Conservation (phyloP, 495 filamentous ascomycete species). For the Penicillium robsamsonii region DNA sequence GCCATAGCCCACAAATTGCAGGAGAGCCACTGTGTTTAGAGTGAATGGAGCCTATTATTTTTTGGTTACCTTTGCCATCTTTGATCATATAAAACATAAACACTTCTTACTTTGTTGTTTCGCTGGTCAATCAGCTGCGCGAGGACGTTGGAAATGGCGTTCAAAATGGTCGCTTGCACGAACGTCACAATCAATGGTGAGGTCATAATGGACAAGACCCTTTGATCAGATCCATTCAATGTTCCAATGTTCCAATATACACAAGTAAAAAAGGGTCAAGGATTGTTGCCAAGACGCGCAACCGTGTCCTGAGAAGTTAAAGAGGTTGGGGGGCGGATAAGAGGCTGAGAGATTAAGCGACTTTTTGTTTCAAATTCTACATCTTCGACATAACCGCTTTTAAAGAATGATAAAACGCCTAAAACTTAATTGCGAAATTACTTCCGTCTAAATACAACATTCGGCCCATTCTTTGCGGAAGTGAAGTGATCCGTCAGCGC, state of each 20-base stretch:
- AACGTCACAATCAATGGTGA: constrained; percentile 64
- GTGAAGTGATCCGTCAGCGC: constrained; percentile 50
- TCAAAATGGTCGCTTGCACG: constrained; percentile 68
- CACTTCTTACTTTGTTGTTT: constrained; percentile 53
- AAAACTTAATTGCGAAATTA: neutral
- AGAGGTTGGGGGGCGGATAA: constrained; percentile 1
- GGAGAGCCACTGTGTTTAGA: constrained; percentile 60
- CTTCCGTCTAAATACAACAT: constrained; percentile 35
- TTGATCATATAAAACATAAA: neutral
- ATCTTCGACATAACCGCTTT: neutral
- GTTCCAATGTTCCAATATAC: neutral
- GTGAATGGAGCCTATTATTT: constrained; percentile 30
- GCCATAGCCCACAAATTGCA: constrained; percentile 78
- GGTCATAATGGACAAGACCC: constrained; percentile 19
- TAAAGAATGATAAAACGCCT: neutral
- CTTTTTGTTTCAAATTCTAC: constrained; percentile 1
- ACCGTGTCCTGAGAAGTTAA: constrained; percentile 28
- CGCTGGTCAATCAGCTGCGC: constrained; percentile 77
- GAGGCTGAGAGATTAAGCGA: constrained; percentile 10
- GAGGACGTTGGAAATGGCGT: constrained; percentile 73
- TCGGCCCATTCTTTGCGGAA: constrained; percentile 45
- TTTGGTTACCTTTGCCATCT: neutral
- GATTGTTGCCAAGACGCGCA: constrained; percentile 29
- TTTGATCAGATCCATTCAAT: neutral
- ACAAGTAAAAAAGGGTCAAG: neutral